Evolutionary conservation across 2,329 filamentous ascomycete genomes (phyloP), one percentile per base, ranked within the genome.

Genomic region (Pestalotiopsis sp.): DNA sequence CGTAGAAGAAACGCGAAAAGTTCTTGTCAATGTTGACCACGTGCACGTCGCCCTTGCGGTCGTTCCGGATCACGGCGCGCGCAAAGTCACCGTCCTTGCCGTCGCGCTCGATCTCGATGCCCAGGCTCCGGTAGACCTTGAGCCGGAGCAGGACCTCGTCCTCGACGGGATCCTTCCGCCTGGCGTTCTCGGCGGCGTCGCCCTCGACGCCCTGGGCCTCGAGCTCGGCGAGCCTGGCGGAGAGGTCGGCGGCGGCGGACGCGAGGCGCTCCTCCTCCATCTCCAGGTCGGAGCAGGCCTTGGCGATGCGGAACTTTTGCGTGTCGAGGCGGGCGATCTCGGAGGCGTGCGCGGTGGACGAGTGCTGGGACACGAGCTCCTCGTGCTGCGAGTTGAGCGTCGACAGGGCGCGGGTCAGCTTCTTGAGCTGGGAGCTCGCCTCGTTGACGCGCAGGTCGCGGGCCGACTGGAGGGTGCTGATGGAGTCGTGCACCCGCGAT

Each of bases 11-110:
- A 71, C 91, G 88, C 69, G 93, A 95, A 79, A 97, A 95, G 83
- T 96, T 97, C 75, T 92, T 91, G 75, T 98, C 95, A 79, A 99
- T 91, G 76, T 97, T 97, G 70, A 99, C 91, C 64, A 98, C 93
- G 79, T 97, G 93, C 65, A 98, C 94, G 78, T 98, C 95, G 9
- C 94, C 95, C 83, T 94, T 95, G 72, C 90, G 87, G 70, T 91
- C 91, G 78, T 97, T 98, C 71, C 94, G 86, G 73, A 98, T 91
- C 20, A 97, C 88, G 1, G 95, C 95, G 77, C 93, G 93, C 74
- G 88, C 91, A 83, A 95, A 98, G 78, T 94, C 93, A 41, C 94
- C 94, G 45, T 87, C 85, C 71, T 81, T 80, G 70, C 93, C 92
- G 67, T 93, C 92, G 70, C 88, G 80, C 82, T 97, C 93, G 68